Base-by-base conservation (phyloP, 805 yeast genomes). In the Starmera pachycereana region DNA sequence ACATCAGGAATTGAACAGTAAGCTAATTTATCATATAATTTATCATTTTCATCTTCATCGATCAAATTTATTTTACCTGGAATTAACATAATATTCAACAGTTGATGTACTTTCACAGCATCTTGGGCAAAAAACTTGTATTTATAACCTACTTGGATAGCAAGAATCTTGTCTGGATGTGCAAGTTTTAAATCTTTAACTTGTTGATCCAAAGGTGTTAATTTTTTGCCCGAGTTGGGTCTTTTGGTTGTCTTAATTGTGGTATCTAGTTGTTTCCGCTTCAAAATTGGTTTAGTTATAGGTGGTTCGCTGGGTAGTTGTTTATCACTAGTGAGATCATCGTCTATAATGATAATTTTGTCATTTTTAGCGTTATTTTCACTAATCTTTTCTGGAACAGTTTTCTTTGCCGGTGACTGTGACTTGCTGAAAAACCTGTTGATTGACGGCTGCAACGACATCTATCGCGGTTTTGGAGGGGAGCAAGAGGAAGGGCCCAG, bases 131-230 rank as follows among this genome's bases (percentile, higher is more conserved):
- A 86, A 44, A 89, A 79, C 52, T 84, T 85, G 62, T 78, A 92
- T 58, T 87, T 88, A 62, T 90, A 92, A 0, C 98, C 98, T 3
- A 85, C 94, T 56, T 92, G 92, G 22, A 90, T 69, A 0, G 92
- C 78, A 8, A 92, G 63, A 2, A 92, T 49, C 39, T 84, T 84
- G 48, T 86, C 95, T 38, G 53, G 53, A 53, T 90, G 63, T 2
- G 59, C 51, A 6, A 58, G 48, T 52, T 88, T 88, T 38, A 92
- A 61, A 3, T 77, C 80, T 27, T 78, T 63, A 44, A 78, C 77
- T 58, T 89, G 97, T 44, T 71, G 72, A 48, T 88, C 97, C 31
- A 89, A 59, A 0, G 97, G 96, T 0, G 95, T 83, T 36, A 80
- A 59, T 41, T 65, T 65, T 31, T 41, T 22, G 27, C 32, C 14